Conservation (phyloP, 768 basidiomycete species). For the Hericium erinaceus region DNA sequence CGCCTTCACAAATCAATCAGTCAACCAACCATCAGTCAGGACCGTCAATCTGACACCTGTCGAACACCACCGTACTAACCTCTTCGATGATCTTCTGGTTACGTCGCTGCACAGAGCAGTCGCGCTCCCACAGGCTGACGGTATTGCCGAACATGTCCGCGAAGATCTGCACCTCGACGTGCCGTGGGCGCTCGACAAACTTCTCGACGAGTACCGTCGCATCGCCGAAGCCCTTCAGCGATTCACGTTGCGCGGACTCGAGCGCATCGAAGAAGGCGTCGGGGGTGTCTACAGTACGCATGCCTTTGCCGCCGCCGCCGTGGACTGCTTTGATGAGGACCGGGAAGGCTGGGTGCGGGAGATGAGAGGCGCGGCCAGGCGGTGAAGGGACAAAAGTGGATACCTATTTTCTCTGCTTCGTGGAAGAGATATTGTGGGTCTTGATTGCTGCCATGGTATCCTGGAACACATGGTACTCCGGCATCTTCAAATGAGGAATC, state of each 20-base stretch:
- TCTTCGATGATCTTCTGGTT: slow-evolving; percentile 97
- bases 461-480: slow-evolving; percentile 88
- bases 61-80: slow-evolving; percentile 27
- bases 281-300: slow-evolving; percentile 70
- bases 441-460: slow-evolving; percentile 84
- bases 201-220: slow-evolving; percentile 83
- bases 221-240: slow-evolving; percentile 80
- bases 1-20: slow-evolving; percentile 37
- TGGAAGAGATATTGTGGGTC: slow-evolving; percentile 56
- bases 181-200: slow-evolving; percentile 78
- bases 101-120: slow-evolving; percentile 84
- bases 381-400: not conserved
- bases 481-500: slow-evolving; percentile 41
- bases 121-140: slow-evolving; percentile 94
- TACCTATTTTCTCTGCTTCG: slow-evolving; percentile 68
- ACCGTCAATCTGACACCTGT: not conserved
- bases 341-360: slow-evolving; percentile 53
- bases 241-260: slow-evolving; percentile 83
- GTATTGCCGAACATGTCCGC: slow-evolving; percentile 72
- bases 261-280: slow-evolving; percentile 73
- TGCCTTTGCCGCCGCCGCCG: slow-evolving; percentile 93
- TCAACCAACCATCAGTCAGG: not conserved
- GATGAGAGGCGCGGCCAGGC: not conserved
- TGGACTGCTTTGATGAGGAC: slow-evolving; percentile 95
- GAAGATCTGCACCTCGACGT: slow-evolving; percentile 93